Evolutionary conservation across 2,329 filamentous ascomycete genomes (phyloP).

Genomic region (Ceratocystis huliohia): DNA sequence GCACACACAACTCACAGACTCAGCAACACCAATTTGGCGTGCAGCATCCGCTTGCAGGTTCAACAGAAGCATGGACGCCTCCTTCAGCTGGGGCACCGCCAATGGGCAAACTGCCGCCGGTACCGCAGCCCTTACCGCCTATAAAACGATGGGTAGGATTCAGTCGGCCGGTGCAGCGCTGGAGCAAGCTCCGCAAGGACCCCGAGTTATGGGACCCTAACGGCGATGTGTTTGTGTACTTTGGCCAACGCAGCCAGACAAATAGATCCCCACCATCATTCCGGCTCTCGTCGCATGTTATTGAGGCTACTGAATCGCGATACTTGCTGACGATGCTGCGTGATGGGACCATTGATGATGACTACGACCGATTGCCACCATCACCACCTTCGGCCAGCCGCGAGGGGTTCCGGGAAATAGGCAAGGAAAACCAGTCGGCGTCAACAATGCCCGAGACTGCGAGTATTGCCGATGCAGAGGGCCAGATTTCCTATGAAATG

Average conservation of each 20-base stretch:
- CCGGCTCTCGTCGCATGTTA: constrained; percentile 44
- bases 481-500: constrained; percentile 48
- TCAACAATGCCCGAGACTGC: constrained; percentile 31
- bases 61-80: constrained; percentile 7
- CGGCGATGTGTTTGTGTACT: constrained; percentile 47
- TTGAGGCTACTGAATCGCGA: constrained; percentile 45
- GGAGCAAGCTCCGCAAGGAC: constrained; percentile 47
- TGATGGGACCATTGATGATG: constrained; percentile 41
- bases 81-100: constrained; percentile 30
- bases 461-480: constrained; percentile 37
- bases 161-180: constrained; percentile 35
- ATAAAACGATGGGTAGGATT: constrained; percentile 43
- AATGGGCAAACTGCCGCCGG: constrained; percentile 32
- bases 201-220: constrained; percentile 49
- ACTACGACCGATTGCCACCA: constrained; percentile 33
- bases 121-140: constrained; percentile 31
- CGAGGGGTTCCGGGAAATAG: constrained; percentile 20
- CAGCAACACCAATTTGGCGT: background rate
- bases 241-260: constrained; percentile 35
- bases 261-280: constrained; percentile 41
- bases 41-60: constrained; percentile 14
- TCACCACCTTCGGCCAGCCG: constrained; percentile 27
- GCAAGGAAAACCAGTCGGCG: constrained; percentile 30
- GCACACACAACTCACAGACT: background rate
- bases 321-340: constrained; percentile 41